phyloP scores from a whole-genome alignment of 176 grass and related monocot genomes.

The Stipa capillata region DNA sequence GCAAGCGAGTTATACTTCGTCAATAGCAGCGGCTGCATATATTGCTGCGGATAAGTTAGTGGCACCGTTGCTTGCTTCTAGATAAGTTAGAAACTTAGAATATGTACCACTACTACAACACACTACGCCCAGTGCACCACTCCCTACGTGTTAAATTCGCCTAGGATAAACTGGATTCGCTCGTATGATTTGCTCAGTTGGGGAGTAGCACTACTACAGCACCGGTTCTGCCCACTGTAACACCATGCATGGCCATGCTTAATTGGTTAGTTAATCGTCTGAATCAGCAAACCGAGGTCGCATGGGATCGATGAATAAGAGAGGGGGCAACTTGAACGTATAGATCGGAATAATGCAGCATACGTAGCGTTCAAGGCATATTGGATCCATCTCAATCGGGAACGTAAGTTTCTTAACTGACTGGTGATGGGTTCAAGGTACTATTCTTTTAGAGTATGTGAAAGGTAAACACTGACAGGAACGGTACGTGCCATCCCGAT shows the following conservation, averaged over 20 bases:
- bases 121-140: background rate
- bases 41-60: background rate
- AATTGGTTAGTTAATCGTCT: too few species aligned
- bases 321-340: background rate
- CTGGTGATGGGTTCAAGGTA: background rate
- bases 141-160: too few species aligned
- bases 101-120: background rate
- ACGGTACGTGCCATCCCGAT: background rate
- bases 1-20: conserved; percentile 25
- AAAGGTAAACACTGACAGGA: background rate
- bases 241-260: too few species aligned
- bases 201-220: background rate
- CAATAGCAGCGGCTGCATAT: background rate
- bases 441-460: background rate
- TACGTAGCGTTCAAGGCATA: conserved; percentile 35
- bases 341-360: background rate
- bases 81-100: background rate
- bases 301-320: background rate
- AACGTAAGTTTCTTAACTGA: background rate
- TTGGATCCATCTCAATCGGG: conserved; percentile 11
- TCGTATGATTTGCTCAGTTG: background rate
- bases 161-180: too few species aligned
- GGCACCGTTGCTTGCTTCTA: background rate
- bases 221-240: background rate
- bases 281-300: background rate